phyloP scores from a whole-genome alignment of 306 rosid species.

The Castanea sativa region DNA sequence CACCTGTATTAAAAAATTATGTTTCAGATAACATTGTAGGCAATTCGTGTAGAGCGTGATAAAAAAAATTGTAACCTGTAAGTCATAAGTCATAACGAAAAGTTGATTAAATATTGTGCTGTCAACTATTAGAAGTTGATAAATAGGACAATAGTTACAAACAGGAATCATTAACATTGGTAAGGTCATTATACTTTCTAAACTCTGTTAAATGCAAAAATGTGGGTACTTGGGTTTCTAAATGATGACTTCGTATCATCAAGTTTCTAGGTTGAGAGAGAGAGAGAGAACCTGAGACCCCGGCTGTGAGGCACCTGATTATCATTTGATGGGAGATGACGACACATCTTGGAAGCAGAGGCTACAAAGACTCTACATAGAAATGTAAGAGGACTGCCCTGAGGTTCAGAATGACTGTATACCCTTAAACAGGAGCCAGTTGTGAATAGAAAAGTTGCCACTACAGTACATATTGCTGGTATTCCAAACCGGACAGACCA shows the following conservation, averaged over 20 bases:
- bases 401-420: background rate
- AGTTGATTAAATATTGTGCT: too few relatives aligned
- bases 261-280: background rate
- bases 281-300: conserved; percentile 9
- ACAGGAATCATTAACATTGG: too few relatives aligned
- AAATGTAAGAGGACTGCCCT: conserved; percentile 25
- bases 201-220: too few relatives aligned
- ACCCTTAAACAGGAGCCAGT: conserved; percentile 2
- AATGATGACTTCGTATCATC: background rate
- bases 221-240: too few relatives aligned
- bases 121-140: too few relatives aligned
- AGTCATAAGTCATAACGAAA: too few relatives aligned
- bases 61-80: background rate
- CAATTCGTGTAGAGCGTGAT: background rate
- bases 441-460: conserved; percentile 22
- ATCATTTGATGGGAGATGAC: background rate
- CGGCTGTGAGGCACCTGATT: background rate
- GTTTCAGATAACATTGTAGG: background rate
- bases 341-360: conserved; percentile 19
- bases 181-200: too few relatives aligned
- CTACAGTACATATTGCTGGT: conserved; percentile 4
- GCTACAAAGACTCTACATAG: conserved; percentile 26
- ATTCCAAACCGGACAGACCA: conserved; percentile 30
- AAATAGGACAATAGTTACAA: too few relatives aligned
- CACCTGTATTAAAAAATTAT: conserved; percentile 4